A percentile compares a stretch with the other conserved stretches of the same genome.
Conservation (phyloP, 228 moss, liverwort and hornwort genomes). For the Sphagnum magellanicum region DNA sequence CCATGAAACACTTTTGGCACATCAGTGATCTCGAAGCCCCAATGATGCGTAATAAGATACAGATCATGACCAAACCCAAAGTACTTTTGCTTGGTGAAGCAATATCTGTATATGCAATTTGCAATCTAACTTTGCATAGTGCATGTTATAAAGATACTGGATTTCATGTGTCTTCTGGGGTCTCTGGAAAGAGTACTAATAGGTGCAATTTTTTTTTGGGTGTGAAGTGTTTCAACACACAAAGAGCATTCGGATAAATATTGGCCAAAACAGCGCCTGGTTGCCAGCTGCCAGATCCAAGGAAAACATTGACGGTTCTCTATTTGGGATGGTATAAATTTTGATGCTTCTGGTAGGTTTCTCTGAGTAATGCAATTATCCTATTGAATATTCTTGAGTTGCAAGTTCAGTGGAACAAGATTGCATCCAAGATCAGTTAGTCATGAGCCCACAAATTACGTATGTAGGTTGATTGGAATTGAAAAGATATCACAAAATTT, state of each 20-base stretch:
- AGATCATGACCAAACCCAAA: constrained; percentile 53
- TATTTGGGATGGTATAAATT: constrained; percentile 36
- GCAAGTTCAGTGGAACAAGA: no score
- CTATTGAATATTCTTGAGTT: no score
- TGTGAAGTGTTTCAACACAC: neutral
- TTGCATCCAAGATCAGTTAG: no score
- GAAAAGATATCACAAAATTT: no score
- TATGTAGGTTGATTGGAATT: no score
- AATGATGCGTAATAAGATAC: constrained; percentile 23
- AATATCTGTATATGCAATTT: no score
- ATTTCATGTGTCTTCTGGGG: neutral
- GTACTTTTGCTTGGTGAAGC: constrained; percentile 23
- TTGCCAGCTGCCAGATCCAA: constrained; percentile 5
- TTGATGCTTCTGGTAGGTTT: neutral
- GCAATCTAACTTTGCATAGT: constrained; percentile 25
- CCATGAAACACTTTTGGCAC: constrained; percentile 14
- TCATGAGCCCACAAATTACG: no score
- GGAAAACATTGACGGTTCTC: constrained; percentile 29
- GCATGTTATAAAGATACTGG: neutral
- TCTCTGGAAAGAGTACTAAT: neutral
- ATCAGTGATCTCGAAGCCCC: constrained; percentile 24
- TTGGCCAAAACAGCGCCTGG: constrained; percentile 1
- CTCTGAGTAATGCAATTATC: no score
- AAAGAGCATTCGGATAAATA: neutral
- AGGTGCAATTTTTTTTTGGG: neutral